phyloP scores from a whole-genome alignment of 2,329 filamentous ascomycete species.

The Ceratocystis albifundus region DNA sequence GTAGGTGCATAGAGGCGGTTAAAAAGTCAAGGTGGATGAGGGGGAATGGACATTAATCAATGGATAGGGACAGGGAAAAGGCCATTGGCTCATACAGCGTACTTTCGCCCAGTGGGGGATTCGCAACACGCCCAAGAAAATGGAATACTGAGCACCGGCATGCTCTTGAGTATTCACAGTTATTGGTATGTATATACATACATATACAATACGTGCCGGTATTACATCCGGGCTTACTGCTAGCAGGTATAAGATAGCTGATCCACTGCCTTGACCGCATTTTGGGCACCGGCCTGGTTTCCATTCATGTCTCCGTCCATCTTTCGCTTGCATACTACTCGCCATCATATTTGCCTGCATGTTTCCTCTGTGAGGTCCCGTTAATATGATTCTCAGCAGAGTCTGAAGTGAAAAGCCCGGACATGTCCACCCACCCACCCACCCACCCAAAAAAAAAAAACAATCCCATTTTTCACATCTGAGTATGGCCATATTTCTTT shows the following conservation, averaged over 20 bases:
- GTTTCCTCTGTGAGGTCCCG: neutral
- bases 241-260: neutral
- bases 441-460: too few species aligned
- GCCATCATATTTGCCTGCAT: neutral
- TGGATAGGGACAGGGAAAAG: too few species aligned
- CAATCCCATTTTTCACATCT: neutral
- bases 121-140: neutral
- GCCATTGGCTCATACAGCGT: neutral
- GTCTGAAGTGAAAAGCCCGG: neutral
- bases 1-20: slow-evolving; percentile 2
- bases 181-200: too few species aligned
- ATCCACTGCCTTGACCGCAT: neutral
- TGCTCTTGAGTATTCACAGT: too few species aligned
- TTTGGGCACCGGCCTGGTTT: neutral
- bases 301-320: neutral
- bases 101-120: neutral
- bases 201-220: too few species aligned
- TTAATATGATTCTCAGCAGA: neutral
- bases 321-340: neutral
- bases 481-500: neutral
- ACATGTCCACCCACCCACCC: too few species aligned
- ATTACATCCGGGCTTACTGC: too few species aligned
- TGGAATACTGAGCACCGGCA: too few species aligned
- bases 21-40: neutral
- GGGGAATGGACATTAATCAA: neutral